Conservation (phyloP, 768 basidiomycete genomes). For the Pilatotrama ljubarskyi region DNA sequence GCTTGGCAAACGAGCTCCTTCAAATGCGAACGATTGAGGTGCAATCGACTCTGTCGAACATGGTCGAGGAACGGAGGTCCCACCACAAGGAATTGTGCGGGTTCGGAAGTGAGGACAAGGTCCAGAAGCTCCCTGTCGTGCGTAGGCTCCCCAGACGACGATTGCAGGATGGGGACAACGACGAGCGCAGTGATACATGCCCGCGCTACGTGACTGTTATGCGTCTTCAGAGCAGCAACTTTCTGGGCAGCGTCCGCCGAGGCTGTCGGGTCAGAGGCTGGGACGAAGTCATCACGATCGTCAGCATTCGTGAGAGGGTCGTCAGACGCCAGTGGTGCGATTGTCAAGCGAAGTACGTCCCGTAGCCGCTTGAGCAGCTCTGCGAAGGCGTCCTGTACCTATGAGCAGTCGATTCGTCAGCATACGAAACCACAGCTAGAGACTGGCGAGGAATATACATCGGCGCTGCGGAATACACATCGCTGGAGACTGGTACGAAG, state of each 20-base stretch:
- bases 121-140: constrained; percentile 63
- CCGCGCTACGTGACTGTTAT: constrained; percentile 40
- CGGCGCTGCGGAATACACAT: constrained; percentile 64
- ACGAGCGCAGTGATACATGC: constrained; percentile 63
- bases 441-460: constrained; percentile 46
- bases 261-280: constrained; percentile 33
- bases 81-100: constrained; percentile 59
- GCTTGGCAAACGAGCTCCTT: constrained; percentile 56
- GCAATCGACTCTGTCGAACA: constrained; percentile 54
- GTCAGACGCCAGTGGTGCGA: constrained; percentile 31
- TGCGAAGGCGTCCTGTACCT: constrained; percentile 57
- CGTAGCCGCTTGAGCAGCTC: constrained; percentile 38
- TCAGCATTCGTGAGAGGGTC: constrained; percentile 35
- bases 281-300: constrained; percentile 60
- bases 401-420: not conserved
- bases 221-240: not conserved
- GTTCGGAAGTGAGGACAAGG: constrained; percentile 47
- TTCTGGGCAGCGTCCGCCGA: not conserved
- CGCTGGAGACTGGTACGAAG: constrained; percentile 48
- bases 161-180: constrained; percentile 62
- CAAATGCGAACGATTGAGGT: constrained; percentile 50
- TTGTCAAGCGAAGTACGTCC: constrained; percentile 41
- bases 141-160: constrained; percentile 55
- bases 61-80: constrained; percentile 57
- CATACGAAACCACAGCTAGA: not conserved